phyloP scores from a whole-genome alignment of 257 asterid genomes.

The Solanum habrochaites region DNA sequence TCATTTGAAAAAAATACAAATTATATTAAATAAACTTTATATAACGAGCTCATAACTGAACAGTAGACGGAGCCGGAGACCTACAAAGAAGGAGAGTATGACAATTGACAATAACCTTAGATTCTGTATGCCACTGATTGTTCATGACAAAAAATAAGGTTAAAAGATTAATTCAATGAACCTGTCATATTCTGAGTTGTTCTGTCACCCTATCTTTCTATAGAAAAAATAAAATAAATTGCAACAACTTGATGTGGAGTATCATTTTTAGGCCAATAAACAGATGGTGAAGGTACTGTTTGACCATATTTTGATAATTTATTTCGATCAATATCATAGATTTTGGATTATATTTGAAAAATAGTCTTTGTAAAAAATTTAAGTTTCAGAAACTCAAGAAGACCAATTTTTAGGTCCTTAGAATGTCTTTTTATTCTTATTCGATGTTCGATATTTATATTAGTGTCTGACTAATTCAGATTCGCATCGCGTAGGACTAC shows the following conservation, averaged over 20 bases:
- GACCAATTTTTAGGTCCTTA: not conserved
- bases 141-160: not conserved
- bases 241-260: not conserved
- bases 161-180: not conserved
- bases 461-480: too few relatives aligned
- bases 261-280: not conserved
- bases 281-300: not conserved
- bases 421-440: too few relatives aligned
- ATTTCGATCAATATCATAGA: too few relatives aligned
- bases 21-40: too few relatives aligned
- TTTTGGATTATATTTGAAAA: too few relatives aligned
- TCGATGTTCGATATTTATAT: too few relatives aligned
- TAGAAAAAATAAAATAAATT: not conserved
- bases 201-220: not conserved
- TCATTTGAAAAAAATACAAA: too few relatives aligned
- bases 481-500: fast-evolving
- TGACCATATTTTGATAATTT: not conserved
- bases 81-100: not conserved
- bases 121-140: not conserved
- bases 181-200: not conserved
- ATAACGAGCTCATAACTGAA: not conserved
- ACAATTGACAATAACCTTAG: not conserved
- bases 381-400: not conserved
- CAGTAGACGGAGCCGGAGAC: not conserved
- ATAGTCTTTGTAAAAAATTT: not conserved